Percentiles rank a stretch among this genome's conserved stretches.
Conservation (phyloP, 1,284 basidiomycete species). For the Boletus hoseneyae region DNA sequence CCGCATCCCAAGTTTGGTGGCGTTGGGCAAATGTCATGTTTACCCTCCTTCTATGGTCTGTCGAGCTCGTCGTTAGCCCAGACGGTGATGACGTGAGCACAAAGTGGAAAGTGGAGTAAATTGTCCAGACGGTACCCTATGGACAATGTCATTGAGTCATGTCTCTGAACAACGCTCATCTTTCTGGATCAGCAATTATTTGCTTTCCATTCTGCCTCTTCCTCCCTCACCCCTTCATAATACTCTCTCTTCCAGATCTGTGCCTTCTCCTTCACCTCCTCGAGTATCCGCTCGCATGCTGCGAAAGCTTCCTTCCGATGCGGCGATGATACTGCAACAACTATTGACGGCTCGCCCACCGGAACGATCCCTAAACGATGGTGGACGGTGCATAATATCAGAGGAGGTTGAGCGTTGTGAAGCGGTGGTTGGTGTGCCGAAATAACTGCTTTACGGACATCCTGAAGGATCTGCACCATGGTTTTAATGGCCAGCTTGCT, state of each 20-base stretch:
- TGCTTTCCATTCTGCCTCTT: constrained; percentile 71
- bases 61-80: constrained; percentile 75
- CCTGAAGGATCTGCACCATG: constrained; percentile 56
- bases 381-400: constrained; percentile 59
- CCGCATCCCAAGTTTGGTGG: constrained; percentile 88
- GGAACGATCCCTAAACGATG: constrained; percentile 81
- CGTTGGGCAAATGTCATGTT: constrained; percentile 86
- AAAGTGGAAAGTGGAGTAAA: constrained; percentile 76
- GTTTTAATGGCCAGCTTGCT: constrained; percentile 80
- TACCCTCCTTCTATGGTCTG: constrained; percentile 74
- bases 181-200: constrained; percentile 38
- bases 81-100: constrained; percentile 69
- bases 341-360: constrained; percentile 78
- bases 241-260: constrained; percentile 92
- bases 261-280: constrained; percentile 77
- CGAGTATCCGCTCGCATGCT: constrained; percentile 78
- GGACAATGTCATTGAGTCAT: constrained; percentile 5
- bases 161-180: constrained; percentile 9
- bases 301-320: constrained; percentile 80
- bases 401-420: constrained; percentile 30
- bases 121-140: constrained; percentile 7
- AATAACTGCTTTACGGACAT: constrained; percentile 40
- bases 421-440: constrained; percentile 42
- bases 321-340: constrained; percentile 83
- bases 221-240: constrained; percentile 64